A percentile compares a stretch with the other conserved stretches of the same genome.
These are phyloP conservation scores for Blumeria hordei DNA, from an alignment of 2,329 filamentous ascomycete genomes.

Conservation along the genomic window DNA sequence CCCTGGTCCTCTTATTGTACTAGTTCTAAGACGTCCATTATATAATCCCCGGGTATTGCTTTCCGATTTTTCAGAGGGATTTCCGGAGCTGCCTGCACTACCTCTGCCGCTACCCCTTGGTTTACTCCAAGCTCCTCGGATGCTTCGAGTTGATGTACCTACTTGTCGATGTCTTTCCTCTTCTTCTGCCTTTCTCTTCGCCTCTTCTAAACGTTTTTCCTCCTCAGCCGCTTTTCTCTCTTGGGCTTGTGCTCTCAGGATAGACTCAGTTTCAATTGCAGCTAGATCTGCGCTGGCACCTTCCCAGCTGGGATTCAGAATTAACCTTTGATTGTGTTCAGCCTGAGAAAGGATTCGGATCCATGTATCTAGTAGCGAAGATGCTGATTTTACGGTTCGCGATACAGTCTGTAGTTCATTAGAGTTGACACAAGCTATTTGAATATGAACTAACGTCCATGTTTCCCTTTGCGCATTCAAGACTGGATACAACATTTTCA, in stretches of 20 bases:
- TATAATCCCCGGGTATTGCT: constrained; percentile 8
- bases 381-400: constrained; percentile 65
- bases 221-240: constrained; percentile 58
- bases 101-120: constrained; percentile 9
- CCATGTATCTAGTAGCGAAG: constrained; percentile 81
- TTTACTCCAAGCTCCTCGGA: constrained; percentile 11
- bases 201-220: constrained; percentile 50
- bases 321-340: constrained; percentile 84
- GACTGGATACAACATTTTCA: constrained; percentile 47
- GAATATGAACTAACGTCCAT: constrained; percentile 35
- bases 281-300: constrained; percentile 66
- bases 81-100: constrained; percentile 7
- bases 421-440: not conserved
- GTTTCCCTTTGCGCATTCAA: constrained; percentile 49
- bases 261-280: constrained; percentile 64
- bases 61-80: constrained; percentile 6
- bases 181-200: constrained; percentile 36
- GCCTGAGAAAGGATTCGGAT: constrained; percentile 89
- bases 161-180: constrained; percentile 24
- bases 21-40: constrained; percentile 18
- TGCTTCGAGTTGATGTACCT: constrained; percentile 16
- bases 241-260: constrained; percentile 48
- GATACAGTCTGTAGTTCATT: constrained; percentile 41
- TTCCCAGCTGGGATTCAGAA: constrained; percentile 73
- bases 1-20: constrained; percentile 22